Evolutionary conservation across 75 land plant genomes (phyloP).

Genomic region (Cryptomeria japonica): DNA sequence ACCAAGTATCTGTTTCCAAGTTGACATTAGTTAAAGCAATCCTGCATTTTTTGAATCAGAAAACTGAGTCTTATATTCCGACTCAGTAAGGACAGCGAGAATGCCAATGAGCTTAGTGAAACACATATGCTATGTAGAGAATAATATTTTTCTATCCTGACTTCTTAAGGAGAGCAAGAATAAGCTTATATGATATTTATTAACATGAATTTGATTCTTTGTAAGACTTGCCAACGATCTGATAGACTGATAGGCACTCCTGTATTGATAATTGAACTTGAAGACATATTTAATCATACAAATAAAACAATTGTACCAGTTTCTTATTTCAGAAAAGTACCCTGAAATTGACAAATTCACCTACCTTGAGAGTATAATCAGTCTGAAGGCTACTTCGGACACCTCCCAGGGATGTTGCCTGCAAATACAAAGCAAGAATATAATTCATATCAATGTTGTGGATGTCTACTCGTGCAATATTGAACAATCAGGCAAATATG

Average conservation of each 20-base stretch:
- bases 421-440: not conserved
- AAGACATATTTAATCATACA: too few relatives aligned
- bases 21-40: not conserved
- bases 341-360: not conserved
- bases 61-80: too few relatives aligned
- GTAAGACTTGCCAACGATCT: not conserved
- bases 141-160: too few relatives aligned
- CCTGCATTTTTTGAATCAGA: too few relatives aligned
- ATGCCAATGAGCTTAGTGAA: too few relatives aligned
- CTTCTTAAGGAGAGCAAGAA: too few relatives aligned
- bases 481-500: not conserved
- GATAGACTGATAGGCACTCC: not conserved
- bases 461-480: not conserved
- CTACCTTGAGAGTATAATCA: slow-evolving; percentile 71
- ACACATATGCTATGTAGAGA: too few relatives aligned
- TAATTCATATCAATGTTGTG: not conserved
- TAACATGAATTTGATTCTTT: not conserved
- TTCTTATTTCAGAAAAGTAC: too few relatives aligned
- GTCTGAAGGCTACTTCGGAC: slow-evolving; percentile 47
- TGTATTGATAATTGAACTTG: too few relatives aligned
- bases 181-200: not conserved
- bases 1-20: slow-evolving; percentile 23
- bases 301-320: too few relatives aligned
- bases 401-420: slow-evolving; percentile 69
- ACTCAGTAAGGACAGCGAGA: too few relatives aligned